Base-by-base conservation (phyloP, 2,329 filamentous ascomycete genomes). In the Neurospora sp. region DNA sequence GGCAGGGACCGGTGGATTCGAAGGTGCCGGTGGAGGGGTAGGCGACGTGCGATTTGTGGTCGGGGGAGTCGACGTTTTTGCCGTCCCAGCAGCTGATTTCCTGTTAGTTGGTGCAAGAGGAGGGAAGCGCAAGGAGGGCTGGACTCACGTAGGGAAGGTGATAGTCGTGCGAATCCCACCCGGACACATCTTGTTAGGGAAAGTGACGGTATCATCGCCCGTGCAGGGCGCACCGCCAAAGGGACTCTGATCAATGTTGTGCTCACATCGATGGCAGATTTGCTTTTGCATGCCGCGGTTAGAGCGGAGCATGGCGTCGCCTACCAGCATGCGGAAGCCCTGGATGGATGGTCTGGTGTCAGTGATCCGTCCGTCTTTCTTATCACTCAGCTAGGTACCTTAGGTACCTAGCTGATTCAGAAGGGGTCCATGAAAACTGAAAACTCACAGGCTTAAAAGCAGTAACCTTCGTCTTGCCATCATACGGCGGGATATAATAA, bases 61-160 rank as follows among this genome's bases (percentile, higher is more conserved):
- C 81, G 1, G 80, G 71, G 15, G 80, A 79, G 74, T 87, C 84
- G 68, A 84, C 72, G 72, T 85, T 81, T 52, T 79, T 79, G 46
- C 86, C 86, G 71, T 88, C 81, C 86, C 86, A 88, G 80, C 86
- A 88, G 17, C 75, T 76, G 19, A 39, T 15, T 3, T 0, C 1
- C 5, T 8, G 15, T 40, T 17, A 28, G 28, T 28, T 28, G 28
- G 28, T 28, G 28, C 28, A 28, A 28, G 3, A 28, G 28, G 28
- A 28, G 28, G 28, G 28, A 28, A 28, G 28, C 28, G 28, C 28
- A 28, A 1, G 6, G 46, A 76, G 37, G 10, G 37, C 8, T 38
- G 10, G 8, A 38, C 77, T 75, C 15, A 79, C 77, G 79, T 79
- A 2, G 79, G 79, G 74, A 83, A 83, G 23, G 81, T 80, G 68